Conservation (phyloP, 2,329 filamentous ascomycete genomes). For the Microsporum audouinii region DNA sequence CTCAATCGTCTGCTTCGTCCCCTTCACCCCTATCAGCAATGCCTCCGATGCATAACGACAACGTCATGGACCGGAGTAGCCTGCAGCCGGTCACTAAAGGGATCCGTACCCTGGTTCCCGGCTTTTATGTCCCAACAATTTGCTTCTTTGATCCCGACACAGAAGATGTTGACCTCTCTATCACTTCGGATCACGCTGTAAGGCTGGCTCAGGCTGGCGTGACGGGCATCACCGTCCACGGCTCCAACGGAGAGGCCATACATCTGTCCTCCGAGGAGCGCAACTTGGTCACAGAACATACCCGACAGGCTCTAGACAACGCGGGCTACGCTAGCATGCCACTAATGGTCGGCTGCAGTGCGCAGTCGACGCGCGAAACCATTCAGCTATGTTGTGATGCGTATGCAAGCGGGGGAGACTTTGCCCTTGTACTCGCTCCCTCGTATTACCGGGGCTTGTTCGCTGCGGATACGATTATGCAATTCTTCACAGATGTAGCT, state of each 20-base stretch:
- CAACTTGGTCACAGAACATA: constrained; percentile 60
- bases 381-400: constrained; percentile 60
- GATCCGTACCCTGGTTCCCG: constrained; percentile 10
- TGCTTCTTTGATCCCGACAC: constrained; percentile 79
- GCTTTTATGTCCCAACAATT: constrained; percentile 39
- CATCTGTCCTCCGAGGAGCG: constrained; percentile 74
- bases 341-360: constrained; percentile 70
- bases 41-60: constrained; percentile 6
- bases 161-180: constrained; percentile 70
- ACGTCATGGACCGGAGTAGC: neutral
- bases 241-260: constrained; percentile 81
- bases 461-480: constrained; percentile 60
- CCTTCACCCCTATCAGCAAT: constrained; percentile 2
- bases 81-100: neutral
- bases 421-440: constrained; percentile 66
- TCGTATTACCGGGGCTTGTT: constrained; percentile 72
- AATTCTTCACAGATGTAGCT: constrained; percentile 65
- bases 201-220: constrained; percentile 67
- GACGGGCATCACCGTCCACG: constrained; percentile 73
- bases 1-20: neutral
- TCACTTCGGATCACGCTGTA: constrained; percentile 68
- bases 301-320: constrained; percentile 68
- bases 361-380: constrained; percentile 71
- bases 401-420: constrained; percentile 61
- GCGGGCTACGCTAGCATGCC: constrained; percentile 66